These are phyloP conservation scores for Apiospora kogelbergensis DNA, from an alignment of 2,329 filamentous ascomycete species.

Conservation along the genomic window DNA sequence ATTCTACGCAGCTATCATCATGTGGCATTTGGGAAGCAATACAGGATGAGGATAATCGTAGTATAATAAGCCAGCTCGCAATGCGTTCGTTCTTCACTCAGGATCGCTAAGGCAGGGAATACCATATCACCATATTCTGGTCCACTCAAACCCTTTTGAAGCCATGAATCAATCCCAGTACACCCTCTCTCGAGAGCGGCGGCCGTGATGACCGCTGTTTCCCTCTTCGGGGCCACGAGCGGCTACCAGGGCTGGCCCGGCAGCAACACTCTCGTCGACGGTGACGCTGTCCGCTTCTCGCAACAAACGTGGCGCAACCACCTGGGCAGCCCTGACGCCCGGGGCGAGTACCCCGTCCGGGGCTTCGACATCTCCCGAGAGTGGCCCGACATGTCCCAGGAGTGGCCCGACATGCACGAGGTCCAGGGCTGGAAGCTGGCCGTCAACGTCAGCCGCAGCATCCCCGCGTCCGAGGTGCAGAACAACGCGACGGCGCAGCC, in stretches of 20 bases:
- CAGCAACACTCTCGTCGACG: conserved; percentile 24
- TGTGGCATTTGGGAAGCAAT: background rate
- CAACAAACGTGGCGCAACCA: conserved; percentile 29
- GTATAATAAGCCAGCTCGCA: background rate
- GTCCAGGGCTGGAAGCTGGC: conserved; percentile 41
- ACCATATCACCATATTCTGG: background rate
- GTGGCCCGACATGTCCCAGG: conserved; percentile 45
- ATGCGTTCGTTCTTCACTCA: background rate
- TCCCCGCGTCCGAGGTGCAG: conserved; percentile 24
- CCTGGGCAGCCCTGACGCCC: conserved; percentile 40
- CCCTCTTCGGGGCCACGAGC: conserved; percentile 23
- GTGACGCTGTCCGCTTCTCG: conserved; percentile 25
- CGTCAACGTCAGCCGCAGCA: conserved; percentile 25
- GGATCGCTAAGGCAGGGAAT: too few relatives aligned
- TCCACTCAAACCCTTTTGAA: background rate
- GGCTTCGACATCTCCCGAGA: conserved; percentile 35
- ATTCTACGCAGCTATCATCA: background rate
- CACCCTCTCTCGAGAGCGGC: background rate
- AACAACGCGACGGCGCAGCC: conserved; percentile 14
- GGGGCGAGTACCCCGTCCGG: conserved; percentile 18
- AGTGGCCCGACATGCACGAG: conserved; percentile 45
- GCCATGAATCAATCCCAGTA: background rate
- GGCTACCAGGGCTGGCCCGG: conserved; percentile 39
- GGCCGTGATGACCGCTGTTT: background rate
- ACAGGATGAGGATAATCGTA: background rate